These are phyloP conservation scores for Ophiostoma ulmi DNA, from an alignment of 2,329 filamentous ascomycete species.

Conservation along the genomic window DNA sequence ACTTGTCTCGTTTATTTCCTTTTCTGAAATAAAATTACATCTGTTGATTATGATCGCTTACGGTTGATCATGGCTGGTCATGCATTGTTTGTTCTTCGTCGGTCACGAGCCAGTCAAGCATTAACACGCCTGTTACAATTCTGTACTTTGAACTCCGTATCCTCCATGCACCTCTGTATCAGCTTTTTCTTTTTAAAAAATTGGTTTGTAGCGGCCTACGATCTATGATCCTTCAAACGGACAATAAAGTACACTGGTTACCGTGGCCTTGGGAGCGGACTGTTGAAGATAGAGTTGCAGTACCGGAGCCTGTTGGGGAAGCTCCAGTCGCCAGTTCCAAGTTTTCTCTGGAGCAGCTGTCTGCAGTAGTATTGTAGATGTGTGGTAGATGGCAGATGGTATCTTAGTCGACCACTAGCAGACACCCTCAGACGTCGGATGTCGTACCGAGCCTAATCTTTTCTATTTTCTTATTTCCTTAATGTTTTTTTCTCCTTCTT, in stretches of 20 bases:
- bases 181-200: neutral
- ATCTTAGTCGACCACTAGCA: neutral
- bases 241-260: neutral
- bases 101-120: neutral
- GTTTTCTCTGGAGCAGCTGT: neutral
- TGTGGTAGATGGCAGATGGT: neutral
- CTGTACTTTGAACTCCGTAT: neutral
- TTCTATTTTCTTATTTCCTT: neutral
- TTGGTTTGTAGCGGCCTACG: too few species aligned
- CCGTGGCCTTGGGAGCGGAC: conserved; percentile 12
- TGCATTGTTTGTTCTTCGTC: neutral
- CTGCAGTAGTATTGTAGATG: neutral
- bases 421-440: neutral
- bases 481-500: neutral
- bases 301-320: neutral
- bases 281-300: conserved; percentile 1
- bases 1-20: neutral
- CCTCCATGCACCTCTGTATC: too few species aligned
- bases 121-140: neutral
- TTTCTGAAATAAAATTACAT: neutral
- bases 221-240: neutral
- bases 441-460: neutral
- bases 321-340: neutral
- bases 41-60: too few species aligned
- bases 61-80: neutral